Conservation (phyloP, 768 basidiomycete species). For the Termitomyces sp. region DNA sequence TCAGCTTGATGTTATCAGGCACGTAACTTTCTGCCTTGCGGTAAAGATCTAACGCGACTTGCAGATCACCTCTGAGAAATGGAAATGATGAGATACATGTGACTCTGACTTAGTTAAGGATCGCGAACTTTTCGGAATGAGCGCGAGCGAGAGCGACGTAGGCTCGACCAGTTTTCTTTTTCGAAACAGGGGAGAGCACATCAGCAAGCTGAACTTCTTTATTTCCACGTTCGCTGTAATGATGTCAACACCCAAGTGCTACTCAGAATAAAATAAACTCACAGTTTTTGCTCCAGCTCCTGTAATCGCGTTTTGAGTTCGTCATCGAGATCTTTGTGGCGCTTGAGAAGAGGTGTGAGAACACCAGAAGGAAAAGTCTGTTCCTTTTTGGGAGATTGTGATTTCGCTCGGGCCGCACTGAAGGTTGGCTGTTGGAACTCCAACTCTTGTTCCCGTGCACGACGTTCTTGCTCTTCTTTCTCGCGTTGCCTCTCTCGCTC, state of each 20-base stretch:
- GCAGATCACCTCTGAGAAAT: slow-evolving; percentile 65
- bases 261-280: slow-evolving; percentile 31
- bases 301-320: slow-evolving; percentile 62
- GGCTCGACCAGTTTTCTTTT: slow-evolving; percentile 80
- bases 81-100: slow-evolving; percentile 6
- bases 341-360: slow-evolving; percentile 61
- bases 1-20: slow-evolving; percentile 82
- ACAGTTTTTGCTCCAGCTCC: slow-evolving; percentile 76
- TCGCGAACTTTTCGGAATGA: slow-evolving; percentile 73
- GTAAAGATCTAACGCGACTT: slow-evolving; percentile 78
- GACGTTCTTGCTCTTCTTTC: slow-evolving; percentile 35
- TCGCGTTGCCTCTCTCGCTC: slow-evolving; percentile 42
- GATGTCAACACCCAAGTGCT: not conserved
- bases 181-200: slow-evolving; percentile 67
- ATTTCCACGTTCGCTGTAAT: slow-evolving; percentile 54
- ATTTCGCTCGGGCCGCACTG: slow-evolving; percentile 26
- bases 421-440: slow-evolving; percentile 21
- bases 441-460: slow-evolving; percentile 31
- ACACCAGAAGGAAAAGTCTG: slow-evolving; percentile 44
- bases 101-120: not conserved
- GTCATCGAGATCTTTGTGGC: slow-evolving; percentile 66
- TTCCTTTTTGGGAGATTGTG: slow-evolving; percentile 37
- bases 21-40: slow-evolving; percentile 80
- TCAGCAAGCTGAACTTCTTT: slow-evolving; percentile 62
- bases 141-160: slow-evolving; percentile 83